Conservation (phyloP, 1,284 basidiomycete species). For the Trametes hirsuta region DNA sequence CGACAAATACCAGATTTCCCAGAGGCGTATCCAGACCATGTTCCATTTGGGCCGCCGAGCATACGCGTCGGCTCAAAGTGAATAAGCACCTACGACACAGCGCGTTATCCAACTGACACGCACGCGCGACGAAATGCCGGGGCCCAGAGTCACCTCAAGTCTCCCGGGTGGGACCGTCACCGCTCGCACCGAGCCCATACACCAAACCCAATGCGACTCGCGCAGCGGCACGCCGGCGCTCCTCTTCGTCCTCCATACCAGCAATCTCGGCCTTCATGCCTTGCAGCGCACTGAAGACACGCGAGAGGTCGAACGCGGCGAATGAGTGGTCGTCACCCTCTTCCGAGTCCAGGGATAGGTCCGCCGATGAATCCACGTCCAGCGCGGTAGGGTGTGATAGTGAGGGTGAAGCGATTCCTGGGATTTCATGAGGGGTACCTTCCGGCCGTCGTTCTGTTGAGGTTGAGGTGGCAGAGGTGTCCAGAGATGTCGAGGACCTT, state of each 20-base stretch:
- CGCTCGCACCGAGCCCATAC: conserved; percentile 57
- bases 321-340: conserved; percentile 32
- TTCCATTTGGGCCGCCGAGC: not conserved
- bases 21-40: not conserved
- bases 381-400: not conserved
- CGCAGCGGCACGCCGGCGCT: conserved; percentile 69
- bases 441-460: not conserved
- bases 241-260: conserved; percentile 62
- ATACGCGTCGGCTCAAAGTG: not conserved
- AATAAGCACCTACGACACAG: not conserved
- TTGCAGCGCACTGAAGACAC: conserved; percentile 64
- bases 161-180: conserved; percentile 12
- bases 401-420: not conserved
- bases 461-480: not conserved
- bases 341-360: conserved; percentile 25
- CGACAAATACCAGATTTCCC: not conserved
- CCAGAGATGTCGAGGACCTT: not conserved
- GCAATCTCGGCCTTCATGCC: conserved; percentile 76
- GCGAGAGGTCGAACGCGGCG: conserved; percentile 61
- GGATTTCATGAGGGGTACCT: not conserved
- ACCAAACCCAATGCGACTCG: conserved; percentile 73
- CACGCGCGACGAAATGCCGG: not conserved
- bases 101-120: not conserved
- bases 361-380: conserved; percentile 1
- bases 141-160: not conserved